These are phyloP conservation scores for Linum lewisii DNA, from an alignment of 345 rosid species.

Conservation along the genomic window DNA sequence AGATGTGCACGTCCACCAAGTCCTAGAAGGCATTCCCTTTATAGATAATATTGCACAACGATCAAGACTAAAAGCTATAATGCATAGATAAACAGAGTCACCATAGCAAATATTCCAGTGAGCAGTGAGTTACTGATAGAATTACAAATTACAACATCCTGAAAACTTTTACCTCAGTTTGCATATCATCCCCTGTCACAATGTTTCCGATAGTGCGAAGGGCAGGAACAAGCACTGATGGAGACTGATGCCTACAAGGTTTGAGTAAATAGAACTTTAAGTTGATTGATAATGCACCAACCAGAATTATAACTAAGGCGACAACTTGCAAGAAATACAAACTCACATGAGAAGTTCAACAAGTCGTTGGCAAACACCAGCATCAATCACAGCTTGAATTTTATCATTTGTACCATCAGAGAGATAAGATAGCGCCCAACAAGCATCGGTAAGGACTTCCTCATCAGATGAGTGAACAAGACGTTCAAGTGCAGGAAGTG, in stretches of 20 bases:
- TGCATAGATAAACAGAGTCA: not conserved
- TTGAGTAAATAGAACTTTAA: not conserved
- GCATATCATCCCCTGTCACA: constrained; percentile 22
- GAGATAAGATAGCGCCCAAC: constrained; percentile 27
- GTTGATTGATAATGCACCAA: too few relatives aligned
- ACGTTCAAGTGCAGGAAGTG: constrained; percentile 19
- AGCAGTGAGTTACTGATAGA: not conserved
- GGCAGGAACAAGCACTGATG: constrained; percentile 25
- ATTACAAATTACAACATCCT: not conserved
- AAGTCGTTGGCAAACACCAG: constrained; percentile 21
- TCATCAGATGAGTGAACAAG: constrained; percentile 24
- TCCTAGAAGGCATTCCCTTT: not conserved
- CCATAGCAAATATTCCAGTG: not conserved
- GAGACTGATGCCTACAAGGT: constrained; percentile 19
- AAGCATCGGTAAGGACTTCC: constrained; percentile 23
- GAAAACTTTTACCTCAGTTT: constrained; percentile 18
- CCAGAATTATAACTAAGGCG: not conserved
- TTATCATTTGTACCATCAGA: constrained; percentile 25
- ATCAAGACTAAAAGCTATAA: not conserved
- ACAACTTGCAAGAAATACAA: not conserved
- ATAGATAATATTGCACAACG: not conserved
- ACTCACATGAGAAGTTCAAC: constrained; percentile 22
- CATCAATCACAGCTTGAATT: constrained; percentile 26
- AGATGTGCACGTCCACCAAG: not conserved
- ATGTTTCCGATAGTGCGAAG: constrained; percentile 24